Conservation (phyloP, 176 grass and related monocot species). For the Bothriochloa decipiens region DNA sequence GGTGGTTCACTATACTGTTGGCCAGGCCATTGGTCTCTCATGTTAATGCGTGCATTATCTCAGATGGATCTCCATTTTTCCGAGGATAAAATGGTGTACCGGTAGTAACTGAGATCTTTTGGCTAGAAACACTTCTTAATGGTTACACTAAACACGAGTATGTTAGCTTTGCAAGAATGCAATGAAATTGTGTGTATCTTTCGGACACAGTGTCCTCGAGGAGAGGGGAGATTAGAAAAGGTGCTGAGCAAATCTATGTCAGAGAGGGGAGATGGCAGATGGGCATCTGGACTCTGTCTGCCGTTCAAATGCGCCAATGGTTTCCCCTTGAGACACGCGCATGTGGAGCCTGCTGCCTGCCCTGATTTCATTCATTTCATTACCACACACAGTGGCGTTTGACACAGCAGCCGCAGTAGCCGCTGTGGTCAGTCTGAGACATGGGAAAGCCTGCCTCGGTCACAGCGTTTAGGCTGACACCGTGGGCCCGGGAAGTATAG, state of each 20-base stretch:
- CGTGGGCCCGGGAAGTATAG: neutral
- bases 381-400: neutral
- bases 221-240: neutral
- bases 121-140: too few species aligned
- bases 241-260: neutral
- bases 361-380: neutral
- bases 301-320: conserved; percentile 7
- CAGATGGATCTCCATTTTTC: neutral
- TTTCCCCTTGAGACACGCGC: conserved; percentile 34
- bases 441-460: conserved; percentile 36
- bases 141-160: too few species aligned
- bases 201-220: neutral
- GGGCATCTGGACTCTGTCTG: too few species aligned
- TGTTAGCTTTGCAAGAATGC: neutral
- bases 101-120: neutral
- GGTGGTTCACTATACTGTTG: conserved; percentile 48
- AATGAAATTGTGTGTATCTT: neutral
- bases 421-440: neutral
- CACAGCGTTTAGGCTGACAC: neutral
- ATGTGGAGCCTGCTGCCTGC: conserved; percentile 1
- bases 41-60: neutral
- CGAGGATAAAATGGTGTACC: too few species aligned
- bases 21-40: neutral
- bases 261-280: neutral
- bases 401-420: neutral